phyloP scores from a whole-genome alignment of 2,329 filamentous ascomycete species.

The Ramularia endophylla region DNA sequence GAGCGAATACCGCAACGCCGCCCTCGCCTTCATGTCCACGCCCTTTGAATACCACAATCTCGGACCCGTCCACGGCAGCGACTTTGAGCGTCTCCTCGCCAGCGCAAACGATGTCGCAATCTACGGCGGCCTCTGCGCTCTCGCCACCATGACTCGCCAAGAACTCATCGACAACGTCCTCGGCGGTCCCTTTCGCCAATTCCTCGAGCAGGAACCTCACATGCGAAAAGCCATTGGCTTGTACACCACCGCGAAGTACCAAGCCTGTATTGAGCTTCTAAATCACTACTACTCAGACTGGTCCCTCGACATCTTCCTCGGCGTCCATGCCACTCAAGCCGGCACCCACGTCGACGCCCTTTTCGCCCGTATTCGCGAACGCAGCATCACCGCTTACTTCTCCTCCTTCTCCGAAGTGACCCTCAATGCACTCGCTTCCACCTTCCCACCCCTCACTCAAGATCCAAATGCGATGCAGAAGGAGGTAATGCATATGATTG shows the following conservation, averaged over 20 bases:
- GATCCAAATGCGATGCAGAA: constrained; percentile 53
- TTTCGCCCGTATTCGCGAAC: constrained; percentile 71
- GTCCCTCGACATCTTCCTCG: constrained; percentile 78
- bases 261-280: constrained; percentile 73
- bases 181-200: constrained; percentile 78
- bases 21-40: constrained; percentile 61
- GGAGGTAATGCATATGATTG: constrained; percentile 76
- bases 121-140: constrained; percentile 83
- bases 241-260: constrained; percentile 88
- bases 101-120: constrained; percentile 84
- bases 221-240: constrained; percentile 83
- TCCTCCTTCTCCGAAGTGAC: constrained; percentile 85
- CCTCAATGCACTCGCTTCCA: constrained; percentile 67
- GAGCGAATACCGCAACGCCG: constrained; percentile 59
- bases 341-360: constrained; percentile 57
- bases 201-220: constrained; percentile 88
- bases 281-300: constrained; percentile 80
- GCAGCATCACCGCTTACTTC: constrained; percentile 91
- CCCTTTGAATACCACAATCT: constrained; percentile 45
- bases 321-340: constrained; percentile 41
- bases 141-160: constrained; percentile 79
- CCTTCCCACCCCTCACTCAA: constrained; percentile 53
- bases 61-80: constrained; percentile 42
- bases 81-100: constrained; percentile 63
- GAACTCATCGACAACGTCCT: constrained; percentile 71